phyloP scores from a whole-genome alignment of 2,329 filamentous ascomycete genomes.

The Beauveria caledonica region DNA sequence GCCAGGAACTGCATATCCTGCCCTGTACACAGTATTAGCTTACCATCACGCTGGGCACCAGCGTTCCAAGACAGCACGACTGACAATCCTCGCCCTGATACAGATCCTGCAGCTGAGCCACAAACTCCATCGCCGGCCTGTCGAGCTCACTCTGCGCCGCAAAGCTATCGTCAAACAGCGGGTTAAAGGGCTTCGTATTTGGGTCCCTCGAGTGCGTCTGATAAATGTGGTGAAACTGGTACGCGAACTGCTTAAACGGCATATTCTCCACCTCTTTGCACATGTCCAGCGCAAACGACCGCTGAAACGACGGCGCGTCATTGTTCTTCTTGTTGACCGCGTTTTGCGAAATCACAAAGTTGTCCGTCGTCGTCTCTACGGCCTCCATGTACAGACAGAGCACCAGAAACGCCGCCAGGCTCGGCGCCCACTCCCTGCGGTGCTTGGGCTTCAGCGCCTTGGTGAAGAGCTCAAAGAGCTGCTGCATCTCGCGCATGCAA shows the following conservation, averaged over 20 bases:
- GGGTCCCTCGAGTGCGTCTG: conserved; percentile 46
- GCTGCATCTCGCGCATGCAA: conserved; percentile 41
- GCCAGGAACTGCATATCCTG: conserved; percentile 34
- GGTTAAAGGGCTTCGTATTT: conserved; percentile 45
- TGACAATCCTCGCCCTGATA: conserved; percentile 37
- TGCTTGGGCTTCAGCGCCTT: conserved; percentile 47
- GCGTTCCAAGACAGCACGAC: conserved; percentile 17
- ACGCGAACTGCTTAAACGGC: conserved; percentile 52
- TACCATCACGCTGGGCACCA: background rate
- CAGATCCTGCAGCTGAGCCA: conserved; percentile 35
- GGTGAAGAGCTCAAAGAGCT: conserved; percentile 44
- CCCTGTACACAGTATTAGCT: conserved; percentile 19
- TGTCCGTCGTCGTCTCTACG: conserved; percentile 44
- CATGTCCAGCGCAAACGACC: conserved; percentile 36
- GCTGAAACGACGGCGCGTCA: conserved; percentile 29
- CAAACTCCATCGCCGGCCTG: conserved; percentile 36
- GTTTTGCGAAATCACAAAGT: conserved; percentile 42
- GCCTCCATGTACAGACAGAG: conserved; percentile 52
- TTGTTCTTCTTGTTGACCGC: conserved; percentile 37
- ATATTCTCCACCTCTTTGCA: conserved; percentile 48
- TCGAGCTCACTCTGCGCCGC: conserved; percentile 39
- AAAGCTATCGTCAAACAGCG: conserved; percentile 38
- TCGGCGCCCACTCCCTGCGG: conserved; percentile 47
- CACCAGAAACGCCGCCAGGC: conserved; percentile 47
- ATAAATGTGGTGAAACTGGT: conserved; percentile 52